phyloP scores from a whole-genome alignment of 1,284 basidiomycete species.

The Malassezia pachydermatis region DNA sequence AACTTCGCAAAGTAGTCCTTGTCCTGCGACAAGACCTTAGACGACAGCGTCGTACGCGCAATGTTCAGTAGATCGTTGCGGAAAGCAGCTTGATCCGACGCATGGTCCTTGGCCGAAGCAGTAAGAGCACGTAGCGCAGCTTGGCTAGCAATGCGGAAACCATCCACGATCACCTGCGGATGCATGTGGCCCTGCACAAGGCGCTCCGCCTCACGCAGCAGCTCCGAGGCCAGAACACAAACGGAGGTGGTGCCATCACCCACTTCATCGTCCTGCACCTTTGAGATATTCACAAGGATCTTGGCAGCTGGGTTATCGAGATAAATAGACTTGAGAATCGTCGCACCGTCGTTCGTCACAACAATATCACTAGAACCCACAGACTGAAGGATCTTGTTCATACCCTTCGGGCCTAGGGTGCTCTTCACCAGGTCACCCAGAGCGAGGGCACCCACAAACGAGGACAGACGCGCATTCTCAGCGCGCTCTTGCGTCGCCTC shows the following conservation, averaged over 20 bases:
- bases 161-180: conserved; percentile 98
- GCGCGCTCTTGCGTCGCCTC: conserved; percentile 89
- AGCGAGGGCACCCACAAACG: conserved; percentile 92
- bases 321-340: conserved; percentile 91
- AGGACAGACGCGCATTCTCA: conserved; percentile 93
- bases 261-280: conserved; percentile 98
- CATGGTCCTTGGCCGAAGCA: conserved; percentile 69
- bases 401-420: conserved; percentile 88
- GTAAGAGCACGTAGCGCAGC: conserved; percentile 79
- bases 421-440: conserved; percentile 96
- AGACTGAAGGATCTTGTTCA: conserved; percentile 92
- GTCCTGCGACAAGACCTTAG: conserved; percentile 91
- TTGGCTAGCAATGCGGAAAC: conserved; percentile 80
- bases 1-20: conserved; percentile 98
- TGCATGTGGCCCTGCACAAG: conserved; percentile 80
- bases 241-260: conserved; percentile 95
- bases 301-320: conserved; percentile 98
- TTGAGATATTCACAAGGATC: conserved; percentile 99
- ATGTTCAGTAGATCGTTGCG: conserved; percentile 89
- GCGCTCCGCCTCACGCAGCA: conserved; percentile 90
- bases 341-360: conserved; percentile 97
- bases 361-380: conserved; percentile 81
- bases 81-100: conserved; percentile 62
- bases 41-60: conserved; percentile 86
- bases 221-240: conserved; percentile 81